Percentiles rank a stretch among this genome's conserved stretches.
These are phyloP conservation scores for Asterophora lycoperdoides DNA, from an alignment of 768 basidiomycete genomes.

Conservation along the genomic window DNA sequence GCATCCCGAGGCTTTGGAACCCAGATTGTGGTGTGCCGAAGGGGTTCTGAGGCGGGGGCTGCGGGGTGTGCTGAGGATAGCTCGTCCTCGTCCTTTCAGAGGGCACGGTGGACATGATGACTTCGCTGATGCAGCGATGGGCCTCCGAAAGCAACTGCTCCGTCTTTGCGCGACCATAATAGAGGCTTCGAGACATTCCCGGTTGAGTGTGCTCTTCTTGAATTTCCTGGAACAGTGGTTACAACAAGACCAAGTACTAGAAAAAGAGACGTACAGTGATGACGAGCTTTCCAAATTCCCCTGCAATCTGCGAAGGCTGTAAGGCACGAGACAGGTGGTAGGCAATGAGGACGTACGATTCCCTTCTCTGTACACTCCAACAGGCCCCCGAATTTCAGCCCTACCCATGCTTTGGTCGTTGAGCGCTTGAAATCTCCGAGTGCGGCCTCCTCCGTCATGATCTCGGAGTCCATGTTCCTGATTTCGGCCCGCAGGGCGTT, in stretches of 20 bases:
- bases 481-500: slow-evolving; percentile 75
- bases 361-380: slow-evolving; percentile 84
- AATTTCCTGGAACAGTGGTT: slow-evolving; percentile 51
- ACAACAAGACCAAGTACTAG: neutral
- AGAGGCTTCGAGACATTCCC: slow-evolving; percentile 70
- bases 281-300: slow-evolving; percentile 50
- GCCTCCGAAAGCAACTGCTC: slow-evolving; percentile 63
- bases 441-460: slow-evolving; percentile 75
- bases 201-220: slow-evolving; percentile 78
- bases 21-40: neutral
- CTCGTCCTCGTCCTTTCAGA: slow-evolving; percentile 10
- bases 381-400: slow-evolving; percentile 83
- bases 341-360: slow-evolving; percentile 30
- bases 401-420: slow-evolving; percentile 65
- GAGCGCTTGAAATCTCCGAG: slow-evolving; percentile 81
- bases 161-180: slow-evolving; percentile 61
- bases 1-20: neutral
- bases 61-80: slow-evolving; percentile 2
- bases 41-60: too few relatives aligned
- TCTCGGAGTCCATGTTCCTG: slow-evolving; percentile 71
- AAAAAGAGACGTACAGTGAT: slow-evolving; percentile 32
- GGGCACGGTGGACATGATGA: slow-evolving; percentile 43
- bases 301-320: slow-evolving; percentile 38
- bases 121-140: slow-evolving; percentile 47
- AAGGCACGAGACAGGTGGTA: neutral